Conservation (phyloP, 805 yeast species). For the Yamadazyma sp. region DNA sequence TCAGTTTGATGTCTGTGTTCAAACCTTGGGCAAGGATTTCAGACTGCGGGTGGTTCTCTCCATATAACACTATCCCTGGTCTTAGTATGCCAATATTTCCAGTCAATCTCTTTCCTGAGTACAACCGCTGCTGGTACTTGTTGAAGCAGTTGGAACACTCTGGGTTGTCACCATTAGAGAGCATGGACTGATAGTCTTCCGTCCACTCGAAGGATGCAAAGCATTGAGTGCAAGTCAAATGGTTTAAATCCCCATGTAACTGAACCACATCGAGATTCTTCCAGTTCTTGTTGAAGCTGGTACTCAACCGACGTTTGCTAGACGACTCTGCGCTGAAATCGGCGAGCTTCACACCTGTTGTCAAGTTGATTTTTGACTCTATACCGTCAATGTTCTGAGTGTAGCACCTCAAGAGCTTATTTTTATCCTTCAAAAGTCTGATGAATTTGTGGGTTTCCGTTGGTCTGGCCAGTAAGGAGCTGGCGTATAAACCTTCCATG, state of each 20-base stretch:
- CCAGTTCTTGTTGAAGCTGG: conserved; percentile 47
- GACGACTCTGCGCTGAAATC: conserved; percentile 24
- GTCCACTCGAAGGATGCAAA: conserved; percentile 61
- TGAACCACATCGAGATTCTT: conserved; percentile 76
- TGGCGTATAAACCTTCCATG: conserved; percentile 75
- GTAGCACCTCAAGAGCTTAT: conserved; percentile 77
- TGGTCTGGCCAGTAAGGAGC: conserved; percentile 67
- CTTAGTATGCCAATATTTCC: conserved; percentile 73
- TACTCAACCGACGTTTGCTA: conserved; percentile 6
- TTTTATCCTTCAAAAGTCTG: conserved; percentile 54
- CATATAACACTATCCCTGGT: conserved; percentile 89
- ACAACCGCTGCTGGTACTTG: conserved; percentile 53
- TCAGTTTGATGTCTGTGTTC: conserved; percentile 58
- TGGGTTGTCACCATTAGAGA: conserved; percentile 68
- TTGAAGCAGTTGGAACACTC: conserved; percentile 71
- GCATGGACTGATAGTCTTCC: conserved; percentile 42
- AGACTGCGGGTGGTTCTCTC: conserved; percentile 89
- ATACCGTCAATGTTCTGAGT: conserved; percentile 94
- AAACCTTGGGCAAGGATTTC: conserved; percentile 75
- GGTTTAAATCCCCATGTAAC: conserved; percentile 84
- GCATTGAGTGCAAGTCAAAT: conserved; percentile 75
- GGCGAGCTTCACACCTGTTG: conserved; percentile 49
- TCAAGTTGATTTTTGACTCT: conserved; percentile 65
- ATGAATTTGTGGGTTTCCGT: conserved; percentile 84
- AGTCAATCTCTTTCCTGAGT: conserved; percentile 70